These are phyloP conservation scores for Saccharum hybrid DNA, from an alignment of 202 grass and related monocot species.

Conservation along the genomic window DNA sequence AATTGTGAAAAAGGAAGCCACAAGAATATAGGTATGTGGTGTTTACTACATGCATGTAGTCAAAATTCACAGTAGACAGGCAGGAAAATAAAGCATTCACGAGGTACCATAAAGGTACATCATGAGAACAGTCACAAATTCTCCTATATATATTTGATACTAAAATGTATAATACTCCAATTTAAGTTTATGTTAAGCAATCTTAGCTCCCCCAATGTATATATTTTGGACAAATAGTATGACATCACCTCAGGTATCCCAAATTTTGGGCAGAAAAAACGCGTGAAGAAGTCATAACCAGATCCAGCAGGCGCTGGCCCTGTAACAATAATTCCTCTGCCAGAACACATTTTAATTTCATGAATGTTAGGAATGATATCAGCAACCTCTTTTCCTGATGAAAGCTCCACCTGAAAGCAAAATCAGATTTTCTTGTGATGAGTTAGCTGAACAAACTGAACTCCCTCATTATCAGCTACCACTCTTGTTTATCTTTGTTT, in stretches of 20 bases:
- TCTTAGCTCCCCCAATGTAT: neutral
- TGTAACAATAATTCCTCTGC: constrained; percentile 68
- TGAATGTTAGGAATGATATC: constrained; percentile 66
- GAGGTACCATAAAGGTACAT: neutral
- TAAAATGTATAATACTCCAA: neutral
- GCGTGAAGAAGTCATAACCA: constrained; percentile 70
- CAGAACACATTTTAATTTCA: constrained; percentile 63
- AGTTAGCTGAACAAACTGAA: constrained; percentile 10
- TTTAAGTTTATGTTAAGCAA: constrained; percentile 7
- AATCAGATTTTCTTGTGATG: neutral
- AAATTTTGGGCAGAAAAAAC: constrained; percentile 75
- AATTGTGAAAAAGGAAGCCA: neutral
- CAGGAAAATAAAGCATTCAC: neutral
- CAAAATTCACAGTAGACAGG: constrained; percentile 1
- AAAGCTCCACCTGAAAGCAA: constrained; percentile 73
- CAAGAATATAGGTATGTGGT: neutral
- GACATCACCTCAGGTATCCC: constrained; percentile 73
- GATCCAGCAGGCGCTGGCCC: constrained; percentile 65
- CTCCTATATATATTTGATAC: neutral
- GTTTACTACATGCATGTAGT: constrained; percentile 4
- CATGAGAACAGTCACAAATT: neutral
- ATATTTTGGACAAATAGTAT: constrained; percentile 13
- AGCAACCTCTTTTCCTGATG: constrained; percentile 79
- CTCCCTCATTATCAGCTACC: neutral
- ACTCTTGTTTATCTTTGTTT: neutral